Conservation (phyloP, 768 basidiomycete species). For the Lactarius indigo region DNA sequence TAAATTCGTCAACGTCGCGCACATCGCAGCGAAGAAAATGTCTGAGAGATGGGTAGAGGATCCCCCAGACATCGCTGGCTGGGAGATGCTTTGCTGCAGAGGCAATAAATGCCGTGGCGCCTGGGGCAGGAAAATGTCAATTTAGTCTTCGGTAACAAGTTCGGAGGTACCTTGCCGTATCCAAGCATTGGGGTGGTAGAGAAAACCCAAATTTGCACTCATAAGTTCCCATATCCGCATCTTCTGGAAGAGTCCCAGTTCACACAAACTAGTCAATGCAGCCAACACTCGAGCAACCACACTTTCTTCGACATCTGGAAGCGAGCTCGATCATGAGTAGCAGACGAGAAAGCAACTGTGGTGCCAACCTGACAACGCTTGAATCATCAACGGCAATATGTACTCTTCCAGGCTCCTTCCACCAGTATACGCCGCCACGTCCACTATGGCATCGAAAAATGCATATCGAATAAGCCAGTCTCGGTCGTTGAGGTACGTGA, state of each 20-base stretch:
- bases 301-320: constrained; percentile 86
- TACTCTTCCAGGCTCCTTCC: constrained; percentile 92
- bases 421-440: constrained; percentile 92
- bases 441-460: constrained; percentile 95
- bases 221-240: constrained; percentile 98
- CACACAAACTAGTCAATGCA: constrained; percentile 83
- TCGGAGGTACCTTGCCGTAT: constrained; percentile 76
- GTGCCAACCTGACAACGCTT: constrained; percentile 78
- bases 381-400: constrained; percentile 94
- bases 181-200: constrained; percentile 96
- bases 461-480: constrained; percentile 90
- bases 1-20: constrained; percentile 64
- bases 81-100: constrained; percentile 81
- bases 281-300: constrained; percentile 90
- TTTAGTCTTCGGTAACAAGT: neutral
- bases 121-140: constrained; percentile 38
- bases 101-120: constrained; percentile 83
- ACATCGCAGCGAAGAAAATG: constrained; percentile 86
- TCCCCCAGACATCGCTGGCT: constrained; percentile 92
- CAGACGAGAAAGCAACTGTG: neutral
- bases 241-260: constrained; percentile 86
- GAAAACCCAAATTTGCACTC: constrained; percentile 80
- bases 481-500: constrained; percentile 81
- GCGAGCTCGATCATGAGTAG: constrained; percentile 14
- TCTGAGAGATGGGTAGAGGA: constrained; percentile 86